Percentiles rank a stretch among this genome's conserved stretches.
These are phyloP conservation scores for Boletus reticuloceps DNA, from an alignment of 768 basidiomycete species.

Conservation along the genomic window DNA sequence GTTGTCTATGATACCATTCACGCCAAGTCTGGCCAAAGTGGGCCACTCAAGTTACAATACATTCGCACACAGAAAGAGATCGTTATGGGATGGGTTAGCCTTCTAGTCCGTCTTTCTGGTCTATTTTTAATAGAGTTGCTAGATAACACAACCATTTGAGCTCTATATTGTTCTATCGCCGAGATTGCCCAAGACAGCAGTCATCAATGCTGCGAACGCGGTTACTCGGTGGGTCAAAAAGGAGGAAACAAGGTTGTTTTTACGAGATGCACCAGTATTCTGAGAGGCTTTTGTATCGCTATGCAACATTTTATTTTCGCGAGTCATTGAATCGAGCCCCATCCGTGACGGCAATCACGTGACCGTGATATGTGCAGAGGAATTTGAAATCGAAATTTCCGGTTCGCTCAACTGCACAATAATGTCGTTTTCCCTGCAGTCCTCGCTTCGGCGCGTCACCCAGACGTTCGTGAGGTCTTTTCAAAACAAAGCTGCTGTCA, in stretches of 20 bases:
- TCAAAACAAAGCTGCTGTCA: conserved; percentile 29
- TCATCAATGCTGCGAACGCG: conserved; percentile 84
- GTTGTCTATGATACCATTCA: conserved; percentile 86
- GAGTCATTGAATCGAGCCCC: too few species aligned
- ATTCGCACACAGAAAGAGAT: conserved; percentile 83
- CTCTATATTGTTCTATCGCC: conserved; percentile 84
- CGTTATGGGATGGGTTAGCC: conserved; percentile 90
- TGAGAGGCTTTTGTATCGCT: conserved; percentile 25
- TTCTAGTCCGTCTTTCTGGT: background rate
- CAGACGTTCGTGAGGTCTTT: conserved; percentile 27
- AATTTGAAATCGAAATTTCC: conserved; percentile 7
- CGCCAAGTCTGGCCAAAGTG: conserved; percentile 80
- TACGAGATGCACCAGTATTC: conserved; percentile 89
- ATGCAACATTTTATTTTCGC: background rate
- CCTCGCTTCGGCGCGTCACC: conserved; percentile 16
- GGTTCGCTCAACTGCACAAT: background rate
- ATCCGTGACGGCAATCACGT: conserved; percentile 12
- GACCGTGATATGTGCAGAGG: conserved; percentile 23
- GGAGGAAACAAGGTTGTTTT: conserved; percentile 78
- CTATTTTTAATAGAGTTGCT: background rate
- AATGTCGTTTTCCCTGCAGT: conserved; percentile 24
- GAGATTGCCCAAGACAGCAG: conserved; percentile 81
- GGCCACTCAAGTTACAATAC: conserved; percentile 82
- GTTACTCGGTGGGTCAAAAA: conserved; percentile 90
- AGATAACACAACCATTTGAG: conserved; percentile 96